A percentile compares a stretch with the other conserved stretches of the same genome.
Conservation (phyloP, 768 basidiomycete species). For the Lyophyllum atratum region DNA sequence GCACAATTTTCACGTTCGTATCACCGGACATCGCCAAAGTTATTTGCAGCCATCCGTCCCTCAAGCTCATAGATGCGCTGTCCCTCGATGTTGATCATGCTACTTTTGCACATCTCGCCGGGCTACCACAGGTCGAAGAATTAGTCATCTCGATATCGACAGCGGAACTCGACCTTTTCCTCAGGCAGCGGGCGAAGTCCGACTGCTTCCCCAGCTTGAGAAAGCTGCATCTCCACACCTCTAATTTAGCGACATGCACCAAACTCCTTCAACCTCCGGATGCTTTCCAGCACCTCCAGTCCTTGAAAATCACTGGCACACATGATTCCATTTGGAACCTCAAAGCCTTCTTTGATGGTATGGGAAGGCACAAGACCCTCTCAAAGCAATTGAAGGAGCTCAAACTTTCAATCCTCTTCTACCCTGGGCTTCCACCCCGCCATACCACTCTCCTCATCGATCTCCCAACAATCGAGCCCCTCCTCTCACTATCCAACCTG, state of each 20-base stretch:
- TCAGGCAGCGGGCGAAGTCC: not conserved
- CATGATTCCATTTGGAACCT: not conserved
- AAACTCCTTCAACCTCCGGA: not conserved
- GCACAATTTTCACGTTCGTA: conserved; percentile 2
- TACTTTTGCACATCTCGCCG: not conserved
- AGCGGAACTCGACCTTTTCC: not conserved
- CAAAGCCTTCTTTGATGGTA: not conserved
- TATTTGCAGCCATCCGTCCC: not conserved
- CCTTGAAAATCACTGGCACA: not conserved
- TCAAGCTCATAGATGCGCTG: not conserved
- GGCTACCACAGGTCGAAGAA: not conserved
- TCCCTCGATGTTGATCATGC: not conserved
- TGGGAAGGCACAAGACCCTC: not conserved
- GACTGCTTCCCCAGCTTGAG: not conserved
- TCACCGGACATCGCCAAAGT: not conserved
- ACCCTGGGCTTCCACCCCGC: not conserved
- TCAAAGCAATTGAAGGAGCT: not conserved
- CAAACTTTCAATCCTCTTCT: not conserved
- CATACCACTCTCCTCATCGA: not conserved
- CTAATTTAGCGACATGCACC: not conserved
- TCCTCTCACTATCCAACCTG: conserved; percentile 1
- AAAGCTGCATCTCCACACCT: not conserved
- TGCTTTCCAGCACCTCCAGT: not conserved
- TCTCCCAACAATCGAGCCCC: not conserved
- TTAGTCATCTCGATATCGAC: not conserved